Percentiles rank a stretch among this genome's conserved stretches.
phyloP scores from a whole-genome alignment of 257 asterid genomes.

The Penstemon davidsonii region DNA sequence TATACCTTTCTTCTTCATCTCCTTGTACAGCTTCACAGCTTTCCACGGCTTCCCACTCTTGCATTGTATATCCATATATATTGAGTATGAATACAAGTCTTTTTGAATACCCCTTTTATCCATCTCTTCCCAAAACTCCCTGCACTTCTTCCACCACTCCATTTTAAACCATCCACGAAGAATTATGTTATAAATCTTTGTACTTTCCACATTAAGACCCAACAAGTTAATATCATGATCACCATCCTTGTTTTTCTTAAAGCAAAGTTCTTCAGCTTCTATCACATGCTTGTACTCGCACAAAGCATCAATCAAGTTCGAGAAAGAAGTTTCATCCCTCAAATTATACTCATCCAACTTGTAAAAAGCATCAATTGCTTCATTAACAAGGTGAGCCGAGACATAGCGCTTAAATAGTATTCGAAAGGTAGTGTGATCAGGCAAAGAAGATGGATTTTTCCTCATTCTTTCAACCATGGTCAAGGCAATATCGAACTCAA shows the following conservation, averaged over 20 bases:
- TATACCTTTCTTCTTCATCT: slow-evolving; percentile 78
- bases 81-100: slow-evolving; percentile 79
- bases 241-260: slow-evolving; percentile 36
- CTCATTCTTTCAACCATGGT: slow-evolving; percentile 57
- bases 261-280: slow-evolving; percentile 89
- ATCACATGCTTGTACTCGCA: slow-evolving; percentile 88
- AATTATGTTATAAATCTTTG: slow-evolving; percentile 69
- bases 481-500: slow-evolving; percentile 75
- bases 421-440: slow-evolving; percentile 74
- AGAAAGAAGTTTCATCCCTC: slow-evolving; percentile 72
- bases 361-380: slow-evolving; percentile 70
- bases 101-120: slow-evolving; percentile 65
- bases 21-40: slow-evolving; percentile 77
- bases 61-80: slow-evolving; percentile 82
- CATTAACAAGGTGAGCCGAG: slow-evolving; percentile 75
- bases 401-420: slow-evolving; percentile 72
- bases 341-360: slow-evolving; percentile 57
- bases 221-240: slow-evolving; percentile 22
- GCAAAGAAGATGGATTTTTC: slow-evolving; percentile 36
- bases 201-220: slow-evolving; percentile 37
- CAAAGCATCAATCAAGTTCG: slow-evolving; percentile 72
- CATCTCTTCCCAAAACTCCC: slow-evolving; percentile 93
- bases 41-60: slow-evolving; percentile 89
- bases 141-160: slow-evolving; percentile 85
- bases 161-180: slow-evolving; percentile 84